Percentiles rank a stretch among this genome's conserved stretches.
phyloP scores from a whole-genome alignment of 1,284 basidiomycete species.

The Rhodotorula sp. region DNA sequence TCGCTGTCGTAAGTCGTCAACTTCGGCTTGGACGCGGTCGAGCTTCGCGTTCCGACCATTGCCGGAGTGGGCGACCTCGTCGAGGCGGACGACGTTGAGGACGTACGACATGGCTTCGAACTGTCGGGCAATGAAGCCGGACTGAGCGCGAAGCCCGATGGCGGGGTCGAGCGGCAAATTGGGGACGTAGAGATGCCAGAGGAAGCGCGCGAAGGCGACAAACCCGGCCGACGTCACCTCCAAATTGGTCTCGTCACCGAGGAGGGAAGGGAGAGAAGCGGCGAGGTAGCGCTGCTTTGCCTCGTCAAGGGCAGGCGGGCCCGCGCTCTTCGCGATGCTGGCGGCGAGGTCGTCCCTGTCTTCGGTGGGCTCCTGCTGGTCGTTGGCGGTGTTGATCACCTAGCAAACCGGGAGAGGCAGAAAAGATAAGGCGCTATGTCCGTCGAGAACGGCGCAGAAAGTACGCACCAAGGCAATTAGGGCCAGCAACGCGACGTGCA shows the following conservation, averaged over 20 bases:
- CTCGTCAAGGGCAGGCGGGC: constrained; percentile 11
- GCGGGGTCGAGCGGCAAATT: constrained; percentile 85
- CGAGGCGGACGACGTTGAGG: constrained; percentile 59
- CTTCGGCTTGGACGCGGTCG: constrained; percentile 48
- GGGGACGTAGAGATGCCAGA: constrained; percentile 77
- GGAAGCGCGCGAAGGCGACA: constrained; percentile 62
- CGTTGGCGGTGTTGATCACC: constrained; percentile 10
- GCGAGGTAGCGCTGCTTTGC: constrained; percentile 25
- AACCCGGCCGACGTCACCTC: constrained; percentile 60
- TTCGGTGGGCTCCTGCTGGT: not conserved
- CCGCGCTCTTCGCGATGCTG: not conserved
- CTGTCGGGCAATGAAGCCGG: constrained; percentile 31
- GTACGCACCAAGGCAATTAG: constrained; percentile 28
- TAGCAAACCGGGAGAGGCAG: not conserved
- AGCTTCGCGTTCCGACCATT: constrained; percentile 58
- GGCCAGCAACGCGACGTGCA: constrained; percentile 13
- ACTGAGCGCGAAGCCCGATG: constrained; percentile 54
- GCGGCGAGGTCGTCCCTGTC: no score
- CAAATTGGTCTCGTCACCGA: constrained; percentile 40
- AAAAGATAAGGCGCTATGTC: no score
- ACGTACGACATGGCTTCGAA: constrained; percentile 17
- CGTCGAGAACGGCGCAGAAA: no score
- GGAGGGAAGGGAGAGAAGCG: not conserved
- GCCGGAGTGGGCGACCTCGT: constrained; percentile 66
- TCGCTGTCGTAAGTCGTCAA: constrained; percentile 46